A percentile compares a stretch with the other conserved stretches of the same genome.
These are phyloP conservation scores for Tricholoma terreum DNA, from an alignment of 768 basidiomycete species.

Conservation along the genomic window DNA sequence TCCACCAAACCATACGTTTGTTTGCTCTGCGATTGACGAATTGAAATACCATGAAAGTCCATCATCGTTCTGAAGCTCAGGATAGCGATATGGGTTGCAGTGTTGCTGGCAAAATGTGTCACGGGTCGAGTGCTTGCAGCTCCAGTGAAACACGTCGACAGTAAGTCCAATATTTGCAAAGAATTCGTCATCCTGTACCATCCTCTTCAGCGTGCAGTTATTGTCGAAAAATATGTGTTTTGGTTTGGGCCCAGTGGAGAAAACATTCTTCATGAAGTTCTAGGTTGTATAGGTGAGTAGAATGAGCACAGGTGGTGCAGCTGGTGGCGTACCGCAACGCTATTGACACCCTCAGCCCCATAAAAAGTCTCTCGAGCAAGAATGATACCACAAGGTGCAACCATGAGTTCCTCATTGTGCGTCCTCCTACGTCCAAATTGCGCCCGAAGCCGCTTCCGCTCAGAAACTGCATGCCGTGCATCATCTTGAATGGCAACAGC, in stretches of 20 bases:
- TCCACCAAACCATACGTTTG: conserved; percentile 42
- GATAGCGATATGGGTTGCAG: conserved; percentile 34
- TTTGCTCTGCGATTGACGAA: conserved; percentile 38
- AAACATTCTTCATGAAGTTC: conserved; percentile 20
- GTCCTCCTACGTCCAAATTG: conserved; percentile 27
- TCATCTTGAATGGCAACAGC: too few relatives aligned
- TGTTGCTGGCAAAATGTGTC: conserved; percentile 22
- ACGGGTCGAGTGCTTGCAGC: conserved; percentile 27
- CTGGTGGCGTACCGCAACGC: neutral
- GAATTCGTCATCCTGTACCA: conserved; percentile 9
- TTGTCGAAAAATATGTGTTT: conserved; percentile 28
- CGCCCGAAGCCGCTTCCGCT: conserved; percentile 18
- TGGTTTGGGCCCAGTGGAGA: conserved; percentile 3
- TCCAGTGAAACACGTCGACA: conserved; percentile 37
- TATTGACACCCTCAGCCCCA: conserved; percentile 23
- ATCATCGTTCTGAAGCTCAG: conserved; percentile 28
- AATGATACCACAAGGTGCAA: conserved; percentile 31
- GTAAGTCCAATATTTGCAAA: conserved; percentile 23
- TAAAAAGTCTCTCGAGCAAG: conserved; percentile 27
- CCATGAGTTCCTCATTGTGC: conserved; percentile 33
- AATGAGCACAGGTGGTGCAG: conserved; percentile 23
- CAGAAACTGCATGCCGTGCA: neutral
- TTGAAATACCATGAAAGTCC: conserved; percentile 39
- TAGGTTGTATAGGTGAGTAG: neutral
- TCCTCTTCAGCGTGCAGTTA: conserved; percentile 39